phyloP scores from a whole-genome alignment of 768 basidiomycete genomes.

The Mycena chlorophos region DNA sequence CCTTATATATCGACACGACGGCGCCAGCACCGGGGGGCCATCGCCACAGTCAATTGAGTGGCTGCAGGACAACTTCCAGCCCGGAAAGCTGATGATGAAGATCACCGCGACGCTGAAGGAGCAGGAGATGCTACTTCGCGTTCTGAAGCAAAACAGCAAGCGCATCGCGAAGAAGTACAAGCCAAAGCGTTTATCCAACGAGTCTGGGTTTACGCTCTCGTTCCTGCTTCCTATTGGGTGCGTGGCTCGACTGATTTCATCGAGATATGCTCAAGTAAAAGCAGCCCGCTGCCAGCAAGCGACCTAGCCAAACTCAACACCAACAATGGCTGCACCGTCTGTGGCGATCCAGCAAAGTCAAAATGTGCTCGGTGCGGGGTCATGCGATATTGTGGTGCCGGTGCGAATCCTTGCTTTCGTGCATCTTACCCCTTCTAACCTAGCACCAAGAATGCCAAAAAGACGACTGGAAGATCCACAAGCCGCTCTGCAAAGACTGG shows the following conservation, averaged over 20 bases:
- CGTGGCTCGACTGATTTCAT: neutral
- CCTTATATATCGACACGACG: slow-evolving; percentile 2
- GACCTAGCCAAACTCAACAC: slow-evolving; percentile 6
- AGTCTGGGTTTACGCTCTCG: neutral
- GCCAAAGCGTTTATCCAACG: neutral
- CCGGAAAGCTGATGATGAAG: neutral
- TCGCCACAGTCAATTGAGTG: neutral
- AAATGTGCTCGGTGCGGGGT: slow-evolving; percentile 2
- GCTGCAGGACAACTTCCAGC: neutral
- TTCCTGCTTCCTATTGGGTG: slow-evolving; percentile 12
- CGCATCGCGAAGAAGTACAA: slow-evolving; percentile 1
- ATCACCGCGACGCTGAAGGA: slow-evolving; percentile 1
- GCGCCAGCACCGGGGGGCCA: neutral
- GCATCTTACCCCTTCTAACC: neutral
- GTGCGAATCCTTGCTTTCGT: neutral
- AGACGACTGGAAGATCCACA: slow-evolving; percentile 8
- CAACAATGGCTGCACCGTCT: slow-evolving; percentile 9
- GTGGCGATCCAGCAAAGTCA: slow-evolving; percentile 2
- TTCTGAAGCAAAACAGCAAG: slow-evolving; percentile 6
- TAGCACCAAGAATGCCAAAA: slow-evolving; percentile 7
- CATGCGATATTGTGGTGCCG: slow-evolving; percentile 4
- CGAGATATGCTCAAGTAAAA: neutral
- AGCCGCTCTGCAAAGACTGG: neutral
- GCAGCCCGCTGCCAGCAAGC: neutral
- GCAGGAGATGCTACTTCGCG: slow-evolving; percentile 6